phyloP scores from a whole-genome alignment of 805 yeast genomes.

The Candida maris region DNA sequence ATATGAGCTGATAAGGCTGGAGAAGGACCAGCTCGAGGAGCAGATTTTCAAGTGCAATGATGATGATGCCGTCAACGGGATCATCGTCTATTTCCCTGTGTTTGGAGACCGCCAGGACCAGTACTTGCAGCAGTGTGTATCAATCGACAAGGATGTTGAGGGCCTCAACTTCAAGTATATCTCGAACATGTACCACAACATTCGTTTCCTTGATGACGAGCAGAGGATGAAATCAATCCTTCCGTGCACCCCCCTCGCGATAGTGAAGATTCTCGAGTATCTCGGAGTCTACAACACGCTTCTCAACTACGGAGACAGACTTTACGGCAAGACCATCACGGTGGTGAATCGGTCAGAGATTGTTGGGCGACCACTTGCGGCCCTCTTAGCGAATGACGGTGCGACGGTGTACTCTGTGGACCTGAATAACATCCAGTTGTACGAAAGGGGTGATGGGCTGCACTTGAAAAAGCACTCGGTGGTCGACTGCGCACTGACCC shows the following conservation, averaged over 20 bases:
- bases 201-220: conserved; percentile 71
- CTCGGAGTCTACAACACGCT: conserved; percentile 81
- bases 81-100: conserved; percentile 96
- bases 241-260: conserved; percentile 95
- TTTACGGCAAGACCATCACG: conserved; percentile 88
- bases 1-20: conserved; percentile 69
- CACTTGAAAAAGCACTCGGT: conserved; percentile 80
- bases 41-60: conserved; percentile 77
- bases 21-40: conserved; percentile 81
- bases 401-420: conserved; percentile 94
- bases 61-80: conserved; percentile 77
- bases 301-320: conserved; percentile 82
- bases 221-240: conserved; percentile 74
- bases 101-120: conserved; percentile 94
- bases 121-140: conserved; percentile 88
- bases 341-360: conserved; percentile 93
- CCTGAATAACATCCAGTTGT: conserved; percentile 79
- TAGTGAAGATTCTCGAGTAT: conserved; percentile 88
- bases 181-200: conserved; percentile 92
- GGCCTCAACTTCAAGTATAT: conserved; percentile 88
- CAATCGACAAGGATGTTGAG: conserved; percentile 93
- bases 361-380: conserved; percentile 96
- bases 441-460: conserved; percentile 91
- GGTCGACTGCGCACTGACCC: conserved; percentile 46
- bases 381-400: conserved; percentile 93